Conservation (phyloP, 805 yeast species). For the Cyberlindnera mrakii region DNA sequence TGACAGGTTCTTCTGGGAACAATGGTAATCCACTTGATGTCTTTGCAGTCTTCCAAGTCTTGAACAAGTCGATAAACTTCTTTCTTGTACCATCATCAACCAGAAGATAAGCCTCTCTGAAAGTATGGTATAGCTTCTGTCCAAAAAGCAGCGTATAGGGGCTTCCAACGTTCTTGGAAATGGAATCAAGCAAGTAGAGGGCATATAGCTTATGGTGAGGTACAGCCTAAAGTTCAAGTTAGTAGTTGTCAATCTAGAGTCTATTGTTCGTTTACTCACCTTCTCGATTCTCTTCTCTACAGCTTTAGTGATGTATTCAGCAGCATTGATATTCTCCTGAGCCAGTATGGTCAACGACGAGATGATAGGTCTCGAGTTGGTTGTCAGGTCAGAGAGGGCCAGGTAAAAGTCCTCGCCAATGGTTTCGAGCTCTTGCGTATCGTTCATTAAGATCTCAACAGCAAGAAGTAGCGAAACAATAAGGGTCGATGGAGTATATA, state of each 20-base stretch:
- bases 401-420: slow-evolving; percentile 56
- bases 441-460: too few species aligned
- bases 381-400: slow-evolving; percentile 70
- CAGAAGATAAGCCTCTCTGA: slow-evolving; percentile 70
- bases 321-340: slow-evolving; percentile 72
- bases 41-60: slow-evolving; percentile 79
- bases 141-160: slow-evolving; percentile 84
- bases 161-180: slow-evolving; percentile 83
- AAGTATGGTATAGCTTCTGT: slow-evolving; percentile 59
- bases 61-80: slow-evolving; percentile 70
- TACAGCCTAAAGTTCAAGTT: slow-evolving; percentile 36
- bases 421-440: slow-evolving; percentile 16
- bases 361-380: slow-evolving; percentile 87
- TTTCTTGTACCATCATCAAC: slow-evolving; percentile 71
- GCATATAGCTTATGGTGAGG: slow-evolving; percentile 83
- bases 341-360: slow-evolving; percentile 81
- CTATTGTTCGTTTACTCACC: slow-evolving; percentile 24
- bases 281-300: slow-evolving; percentile 68
- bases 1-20: slow-evolving; percentile 65
- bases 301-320: slow-evolving; percentile 70
- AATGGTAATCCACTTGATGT: slow-evolving; percentile 59
- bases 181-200: slow-evolving; percentile 81
- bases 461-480: too few species aligned
- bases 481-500: too few species aligned
- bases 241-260: slow-evolving; percentile 6